Evolutionary conservation across 148 eudicot species (phyloP).

Genomic region (Nepenthes gracilis): DNA sequence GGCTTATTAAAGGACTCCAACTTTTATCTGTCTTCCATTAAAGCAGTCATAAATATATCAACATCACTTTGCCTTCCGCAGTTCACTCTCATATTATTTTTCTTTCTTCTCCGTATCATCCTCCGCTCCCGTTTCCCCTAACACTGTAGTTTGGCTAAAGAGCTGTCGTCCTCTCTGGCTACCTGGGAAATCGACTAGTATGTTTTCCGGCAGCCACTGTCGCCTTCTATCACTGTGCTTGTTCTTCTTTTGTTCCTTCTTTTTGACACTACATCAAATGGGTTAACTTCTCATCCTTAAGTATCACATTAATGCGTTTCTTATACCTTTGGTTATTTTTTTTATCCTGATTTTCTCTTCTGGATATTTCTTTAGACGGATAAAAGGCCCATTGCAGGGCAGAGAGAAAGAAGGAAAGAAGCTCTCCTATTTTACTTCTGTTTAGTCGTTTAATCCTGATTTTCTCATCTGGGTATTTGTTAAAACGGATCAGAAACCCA

Average conservation of each 20-base stretch:
- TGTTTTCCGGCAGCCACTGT: slow-evolving; percentile 4
- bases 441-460: neutral
- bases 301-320: too few species aligned
- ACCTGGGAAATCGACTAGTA: slow-evolving; percentile 19
- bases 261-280: too few species aligned
- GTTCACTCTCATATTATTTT: slow-evolving; percentile 2
- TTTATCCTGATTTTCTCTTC: too few species aligned
- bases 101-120: slow-evolving; percentile 7
- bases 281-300: too few species aligned
- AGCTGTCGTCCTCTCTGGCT: neutral
- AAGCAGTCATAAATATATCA: slow-evolving; percentile 27
- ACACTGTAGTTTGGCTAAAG: too few species aligned
- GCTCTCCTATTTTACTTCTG: too few species aligned
- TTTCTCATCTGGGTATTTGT: neutral
- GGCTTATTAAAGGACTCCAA: neutral
- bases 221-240: neutral
- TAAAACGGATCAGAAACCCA: neutral
- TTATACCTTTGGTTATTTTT: too few species aligned
- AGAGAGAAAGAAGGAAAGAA: too few species aligned
- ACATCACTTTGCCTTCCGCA: slow-evolving; percentile 9
- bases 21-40: slow-evolving; percentile 70
- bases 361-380: too few species aligned
- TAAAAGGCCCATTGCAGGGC: too few species aligned
- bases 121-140: neutral
- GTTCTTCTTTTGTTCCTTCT: slow-evolving; percentile 1